These are phyloP conservation scores for Cantharellus cinnabarinus DNA, from an alignment of 768 basidiomycete species.

Conservation along the genomic window DNA sequence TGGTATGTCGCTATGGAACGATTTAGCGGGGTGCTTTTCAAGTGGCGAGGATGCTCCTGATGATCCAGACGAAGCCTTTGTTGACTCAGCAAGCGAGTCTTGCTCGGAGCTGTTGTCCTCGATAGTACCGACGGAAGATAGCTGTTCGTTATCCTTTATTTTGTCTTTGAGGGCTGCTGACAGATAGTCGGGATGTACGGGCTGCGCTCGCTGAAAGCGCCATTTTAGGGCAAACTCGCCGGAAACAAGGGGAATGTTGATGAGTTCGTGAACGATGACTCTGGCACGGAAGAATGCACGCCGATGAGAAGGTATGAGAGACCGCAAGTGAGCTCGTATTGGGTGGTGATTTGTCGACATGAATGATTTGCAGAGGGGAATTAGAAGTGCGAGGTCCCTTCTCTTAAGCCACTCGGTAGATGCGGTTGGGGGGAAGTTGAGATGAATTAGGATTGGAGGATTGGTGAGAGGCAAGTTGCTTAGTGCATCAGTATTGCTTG, in stretches of 20 bases:
- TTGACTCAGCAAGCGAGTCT: constrained; percentile 2
- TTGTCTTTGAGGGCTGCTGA: constrained; percentile 4
- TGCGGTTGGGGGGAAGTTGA: too few relatives aligned
- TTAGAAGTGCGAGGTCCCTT: too few relatives aligned
- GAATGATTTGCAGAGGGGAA: background rate
- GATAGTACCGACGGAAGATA: background rate
- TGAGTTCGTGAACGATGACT: constrained; percentile 43
- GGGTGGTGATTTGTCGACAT: background rate
- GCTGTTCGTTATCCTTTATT: constrained; percentile 13
- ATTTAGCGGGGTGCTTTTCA: background rate
- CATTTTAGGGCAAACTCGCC: constrained; percentile 53
- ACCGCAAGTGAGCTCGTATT: constrained; percentile 6
- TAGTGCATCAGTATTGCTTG: too few relatives aligned
- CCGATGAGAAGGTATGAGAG: constrained; percentile 25
- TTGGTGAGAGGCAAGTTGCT: too few relatives aligned
- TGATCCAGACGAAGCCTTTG: background rate
- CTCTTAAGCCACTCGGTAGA: too few relatives aligned
- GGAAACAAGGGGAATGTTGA: constrained; percentile 47
- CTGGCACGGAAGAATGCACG: constrained; percentile 47
- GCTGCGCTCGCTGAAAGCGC: constrained; percentile 40
- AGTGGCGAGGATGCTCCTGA: too few relatives aligned
- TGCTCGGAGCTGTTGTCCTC: constrained; percentile 10
- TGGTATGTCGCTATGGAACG: background rate
- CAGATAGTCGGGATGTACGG: constrained; percentile 12
- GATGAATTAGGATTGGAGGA: too few relatives aligned